Conservation (phyloP, 768 basidiomycete genomes). For the Leccinum uliginosum region DNA sequence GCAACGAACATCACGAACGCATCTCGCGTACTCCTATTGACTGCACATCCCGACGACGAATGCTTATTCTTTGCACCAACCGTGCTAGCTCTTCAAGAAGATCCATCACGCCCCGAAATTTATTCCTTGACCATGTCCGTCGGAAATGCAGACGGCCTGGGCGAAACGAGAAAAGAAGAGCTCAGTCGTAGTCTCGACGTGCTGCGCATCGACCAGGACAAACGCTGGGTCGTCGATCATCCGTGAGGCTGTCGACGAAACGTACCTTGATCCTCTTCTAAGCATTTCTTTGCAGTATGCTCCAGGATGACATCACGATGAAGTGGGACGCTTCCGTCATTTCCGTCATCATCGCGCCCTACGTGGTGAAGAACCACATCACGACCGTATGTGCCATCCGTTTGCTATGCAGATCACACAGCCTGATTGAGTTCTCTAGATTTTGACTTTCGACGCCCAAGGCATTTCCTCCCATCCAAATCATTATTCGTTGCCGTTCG, state of each 20-base stretch:
- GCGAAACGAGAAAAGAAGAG: conserved; percentile 54
- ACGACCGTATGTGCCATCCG: conserved; percentile 46
- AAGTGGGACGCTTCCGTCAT: conserved; percentile 62
- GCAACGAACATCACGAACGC: not conserved
- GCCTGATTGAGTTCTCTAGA: conserved; percentile 37
- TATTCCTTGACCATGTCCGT: conserved; percentile 71
- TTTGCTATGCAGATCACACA: not conserved
- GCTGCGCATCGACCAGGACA: conserved; percentile 55
- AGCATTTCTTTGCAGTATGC: conserved; percentile 38
- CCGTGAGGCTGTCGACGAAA: conserved; percentile 47
- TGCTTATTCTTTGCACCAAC: conserved; percentile 93
- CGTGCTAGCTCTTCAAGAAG: conserved; percentile 46
- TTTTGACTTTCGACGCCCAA: conserved; percentile 75
- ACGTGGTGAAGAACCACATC: conserved; percentile 55
- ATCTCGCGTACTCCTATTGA: conserved; percentile 57
- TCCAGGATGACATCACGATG: conserved; percentile 71
- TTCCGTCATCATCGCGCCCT: conserved; percentile 53
- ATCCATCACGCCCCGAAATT: conserved; percentile 31
- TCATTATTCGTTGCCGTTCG: conserved; percentile 66
- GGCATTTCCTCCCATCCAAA: conserved; percentile 89
- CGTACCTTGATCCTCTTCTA: conserved; percentile 7
- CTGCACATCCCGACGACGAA: conserved; percentile 95
- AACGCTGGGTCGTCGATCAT: conserved; percentile 61
- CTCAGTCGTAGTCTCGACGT: conserved; percentile 58
- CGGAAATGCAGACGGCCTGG: conserved; percentile 79